Conservation (phyloP, 2,329 filamentous ascomycete species). For the Penicillium sumatraense region DNA sequence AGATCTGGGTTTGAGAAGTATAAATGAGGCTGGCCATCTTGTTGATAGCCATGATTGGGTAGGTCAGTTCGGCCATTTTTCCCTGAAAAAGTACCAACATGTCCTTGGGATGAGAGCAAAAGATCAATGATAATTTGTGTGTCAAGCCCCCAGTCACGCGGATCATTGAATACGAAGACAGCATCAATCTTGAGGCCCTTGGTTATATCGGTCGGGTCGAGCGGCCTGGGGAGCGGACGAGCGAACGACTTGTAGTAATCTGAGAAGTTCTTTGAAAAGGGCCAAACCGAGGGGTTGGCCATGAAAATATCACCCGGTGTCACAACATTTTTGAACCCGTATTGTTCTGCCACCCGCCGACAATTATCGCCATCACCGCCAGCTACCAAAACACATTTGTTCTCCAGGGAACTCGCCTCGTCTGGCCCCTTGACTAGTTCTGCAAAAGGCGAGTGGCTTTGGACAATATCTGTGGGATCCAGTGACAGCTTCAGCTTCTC, state of each 20-base stretch:
- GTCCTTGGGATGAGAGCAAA: conserved; percentile 76
- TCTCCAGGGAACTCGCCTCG: conserved; percentile 56
- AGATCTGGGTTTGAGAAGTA: conserved; percentile 93
- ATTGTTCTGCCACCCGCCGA: conserved; percentile 73
- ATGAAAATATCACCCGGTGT: conserved; percentile 83
- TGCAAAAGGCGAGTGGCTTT: conserved; percentile 89
- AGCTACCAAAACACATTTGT: conserved; percentile 75
- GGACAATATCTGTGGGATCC: conserved; percentile 73
- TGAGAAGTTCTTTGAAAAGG: conserved; percentile 72
- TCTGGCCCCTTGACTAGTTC: conserved; percentile 67
- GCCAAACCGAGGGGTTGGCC: conserved; percentile 77
- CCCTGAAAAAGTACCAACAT: conserved; percentile 76
- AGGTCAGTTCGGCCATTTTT: conserved; percentile 70
- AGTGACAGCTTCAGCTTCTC: conserved; percentile 67
- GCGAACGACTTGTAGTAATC: conserved; percentile 62
- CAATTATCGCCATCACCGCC: conserved; percentile 71
- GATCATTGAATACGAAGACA: conserved; percentile 93
- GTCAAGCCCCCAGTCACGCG: conserved; percentile 93
- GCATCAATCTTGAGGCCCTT: conserved; percentile 78
- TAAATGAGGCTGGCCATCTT: conserved; percentile 76
- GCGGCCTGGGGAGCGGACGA: conserved; percentile 39
- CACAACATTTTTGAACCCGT: conserved; percentile 81
- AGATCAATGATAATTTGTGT: conserved; percentile 83
- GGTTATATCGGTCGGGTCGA: conserved; percentile 46
- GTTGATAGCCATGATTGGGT: conserved; percentile 78